phyloP scores from a whole-genome alignment of 2,329 filamentous ascomycete species.

The Botrytis galanthina region DNA sequence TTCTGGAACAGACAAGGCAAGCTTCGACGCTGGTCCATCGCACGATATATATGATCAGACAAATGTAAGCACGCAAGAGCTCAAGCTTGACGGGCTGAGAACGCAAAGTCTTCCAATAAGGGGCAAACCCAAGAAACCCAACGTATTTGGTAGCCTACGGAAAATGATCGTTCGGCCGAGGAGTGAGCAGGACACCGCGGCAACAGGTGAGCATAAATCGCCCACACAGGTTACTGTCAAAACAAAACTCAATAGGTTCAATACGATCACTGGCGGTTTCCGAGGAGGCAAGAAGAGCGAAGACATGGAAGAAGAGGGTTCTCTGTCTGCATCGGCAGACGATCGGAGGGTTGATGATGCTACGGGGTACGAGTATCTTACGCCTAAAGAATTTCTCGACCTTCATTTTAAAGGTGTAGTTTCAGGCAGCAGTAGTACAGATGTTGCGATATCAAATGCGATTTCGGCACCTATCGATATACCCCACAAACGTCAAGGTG shows the following conservation, averaged over 20 bases:
- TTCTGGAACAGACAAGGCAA: not conserved
- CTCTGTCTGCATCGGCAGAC: not conserved
- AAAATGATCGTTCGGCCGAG: slow-evolving; percentile 3
- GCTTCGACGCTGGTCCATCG: not conserved
- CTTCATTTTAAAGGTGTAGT: not conserved
- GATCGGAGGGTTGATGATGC: slow-evolving; percentile 4
- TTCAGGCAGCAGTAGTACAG: not conserved
- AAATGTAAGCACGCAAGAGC: not conserved
- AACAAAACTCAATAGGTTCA: not conserved
- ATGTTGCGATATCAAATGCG: not conserved
- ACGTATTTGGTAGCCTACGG: slow-evolving; percentile 2
- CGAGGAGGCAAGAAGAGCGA: not conserved
- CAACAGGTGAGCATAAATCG: not conserved
- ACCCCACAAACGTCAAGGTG: not conserved
- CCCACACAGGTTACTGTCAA: not conserved
- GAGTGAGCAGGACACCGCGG: slow-evolving; percentile 9
- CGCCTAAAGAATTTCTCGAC: not conserved
- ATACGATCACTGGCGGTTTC: not conserved
- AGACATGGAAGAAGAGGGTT: not conserved
- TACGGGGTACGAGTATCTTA: not conserved
- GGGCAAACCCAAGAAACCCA: not conserved
- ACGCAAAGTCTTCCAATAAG: not conserved
- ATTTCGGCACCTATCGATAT: slow-evolving; percentile 5
- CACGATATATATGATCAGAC: not conserved
- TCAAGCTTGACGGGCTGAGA: not conserved